Percentiles rank a stretch among this genome's conserved stretches.
Conservation (phyloP, 2,329 filamentous ascomycete species). For the Diaporthe batatas region DNA sequence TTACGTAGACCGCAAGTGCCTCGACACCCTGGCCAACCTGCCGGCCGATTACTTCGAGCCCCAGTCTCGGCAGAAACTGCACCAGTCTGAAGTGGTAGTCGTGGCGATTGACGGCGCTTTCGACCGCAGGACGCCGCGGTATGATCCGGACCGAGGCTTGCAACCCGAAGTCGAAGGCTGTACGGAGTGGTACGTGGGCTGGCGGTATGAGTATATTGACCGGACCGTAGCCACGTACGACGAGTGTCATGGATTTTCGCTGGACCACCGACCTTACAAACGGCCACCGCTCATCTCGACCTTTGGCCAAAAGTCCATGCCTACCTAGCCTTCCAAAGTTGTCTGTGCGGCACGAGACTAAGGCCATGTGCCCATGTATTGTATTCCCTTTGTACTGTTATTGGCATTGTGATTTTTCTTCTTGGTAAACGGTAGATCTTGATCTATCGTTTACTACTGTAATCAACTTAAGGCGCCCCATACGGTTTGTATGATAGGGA, state of each 20-base stretch:
- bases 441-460: no score
- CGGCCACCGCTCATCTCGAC: not conserved
- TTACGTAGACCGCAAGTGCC: conserved; percentile 12
- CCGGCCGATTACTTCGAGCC: not conserved
- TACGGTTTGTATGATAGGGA: no score
- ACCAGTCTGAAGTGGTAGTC: not conserved
- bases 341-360: no score
- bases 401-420: no score
- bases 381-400: no score
- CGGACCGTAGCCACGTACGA: not conserved
- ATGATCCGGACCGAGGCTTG: not conserved
- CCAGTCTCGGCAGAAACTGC: no score
- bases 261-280: not conserved
- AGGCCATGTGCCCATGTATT: no score
- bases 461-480: no score
- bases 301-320: not conserved
- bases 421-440: no score
- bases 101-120: conserved; percentile 1
- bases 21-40: not conserved
- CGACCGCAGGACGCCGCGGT: not conserved
- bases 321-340: no score
- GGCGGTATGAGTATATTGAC: not conserved
- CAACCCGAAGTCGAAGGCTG: conserved; percentile 1
- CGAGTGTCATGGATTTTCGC: not conserved
- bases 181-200: not conserved